phyloP scores from a whole-genome alignment of 169 alveolate genomes.

The Cryptosporidium felis region DNA sequence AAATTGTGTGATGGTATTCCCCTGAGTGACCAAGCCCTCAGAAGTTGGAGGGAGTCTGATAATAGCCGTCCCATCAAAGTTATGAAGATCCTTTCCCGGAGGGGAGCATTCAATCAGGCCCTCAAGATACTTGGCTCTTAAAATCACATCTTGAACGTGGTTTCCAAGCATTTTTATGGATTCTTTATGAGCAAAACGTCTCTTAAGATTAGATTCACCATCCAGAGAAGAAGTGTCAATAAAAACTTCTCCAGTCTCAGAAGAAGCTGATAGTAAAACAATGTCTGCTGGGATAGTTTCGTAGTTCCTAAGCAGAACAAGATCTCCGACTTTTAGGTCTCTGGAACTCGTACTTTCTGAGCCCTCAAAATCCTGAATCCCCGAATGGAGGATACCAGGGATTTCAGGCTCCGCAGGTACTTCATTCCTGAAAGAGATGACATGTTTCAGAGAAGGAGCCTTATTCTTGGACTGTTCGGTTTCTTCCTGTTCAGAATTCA shows the following conservation, averaged over 20 bases:
- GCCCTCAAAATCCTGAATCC: slow-evolving; percentile 34
- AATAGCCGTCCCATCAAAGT: slow-evolving; percentile 67
- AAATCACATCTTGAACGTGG: slow-evolving; percentile 38
- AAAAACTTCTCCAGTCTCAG: slow-evolving; percentile 77
- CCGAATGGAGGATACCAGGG: neutral
- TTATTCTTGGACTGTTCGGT: slow-evolving; percentile 2
- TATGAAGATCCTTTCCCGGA: slow-evolving; percentile 64
- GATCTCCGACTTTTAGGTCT: slow-evolving; percentile 82
- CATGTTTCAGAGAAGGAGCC: slow-evolving; percentile 15
- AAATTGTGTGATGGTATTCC: slow-evolving; percentile 53
- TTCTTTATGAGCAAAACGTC: slow-evolving; percentile 72
- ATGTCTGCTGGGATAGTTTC: slow-evolving; percentile 89
- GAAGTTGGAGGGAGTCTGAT: slow-evolving; percentile 55
- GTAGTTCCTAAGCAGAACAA: slow-evolving; percentile 82
- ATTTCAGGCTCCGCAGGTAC: neutral
- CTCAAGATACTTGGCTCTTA: slow-evolving; percentile 41
- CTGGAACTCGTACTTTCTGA: slow-evolving; percentile 72
- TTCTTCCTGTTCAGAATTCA: slow-evolving; percentile 22
- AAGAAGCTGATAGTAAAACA: slow-evolving; percentile 76
- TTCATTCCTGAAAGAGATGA: slow-evolving; percentile 9
- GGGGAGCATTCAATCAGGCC: slow-evolving; percentile 71
- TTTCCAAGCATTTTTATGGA: slow-evolving; percentile 36
- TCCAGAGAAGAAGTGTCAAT: slow-evolving; percentile 86
- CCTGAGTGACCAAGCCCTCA: slow-evolving; percentile 46
- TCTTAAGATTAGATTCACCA: slow-evolving; percentile 86